These are phyloP conservation scores for Sclerotinia trifoliorum DNA, from an alignment of 2,329 filamentous ascomycete species.

Conservation along the genomic window DNA sequence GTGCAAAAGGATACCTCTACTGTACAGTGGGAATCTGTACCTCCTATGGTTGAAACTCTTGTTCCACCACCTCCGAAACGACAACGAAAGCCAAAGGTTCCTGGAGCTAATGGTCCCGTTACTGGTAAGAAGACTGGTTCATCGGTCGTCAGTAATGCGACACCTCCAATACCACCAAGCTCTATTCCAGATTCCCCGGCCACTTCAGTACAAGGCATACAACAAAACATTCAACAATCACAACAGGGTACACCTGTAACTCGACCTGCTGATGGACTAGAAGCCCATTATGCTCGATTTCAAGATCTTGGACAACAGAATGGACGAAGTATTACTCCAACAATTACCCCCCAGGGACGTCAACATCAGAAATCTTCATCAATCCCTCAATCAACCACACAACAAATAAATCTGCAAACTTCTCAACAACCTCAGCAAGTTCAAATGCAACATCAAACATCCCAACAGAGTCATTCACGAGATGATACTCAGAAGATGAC, in stretches of 20 bases:
- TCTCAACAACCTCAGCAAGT: slow-evolving; percentile 20
- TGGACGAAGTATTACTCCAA: slow-evolving; percentile 34
- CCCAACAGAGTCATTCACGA: slow-evolving; percentile 33
- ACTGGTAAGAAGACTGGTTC: slow-evolving; percentile 32
- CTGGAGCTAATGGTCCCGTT: slow-evolving; percentile 32
- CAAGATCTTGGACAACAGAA: slow-evolving; percentile 35
- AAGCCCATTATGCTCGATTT: slow-evolving; percentile 40
- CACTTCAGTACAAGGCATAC: slow-evolving; percentile 30
- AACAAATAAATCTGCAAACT: slow-evolving; percentile 29
- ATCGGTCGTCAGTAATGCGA: slow-evolving; percentile 35
- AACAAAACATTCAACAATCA: background rate
- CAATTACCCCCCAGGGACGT: slow-evolving; percentile 32
- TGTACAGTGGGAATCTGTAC: slow-evolving; percentile 35
- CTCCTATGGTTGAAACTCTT: slow-evolving; percentile 28
- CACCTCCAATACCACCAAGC: slow-evolving; percentile 35
- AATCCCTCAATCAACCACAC: slow-evolving; percentile 34
- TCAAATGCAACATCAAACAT: slow-evolving; percentile 33
- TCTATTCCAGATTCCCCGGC: slow-evolving; percentile 37
- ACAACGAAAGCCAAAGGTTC: slow-evolving; percentile 42
- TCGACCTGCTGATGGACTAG: slow-evolving; percentile 38
- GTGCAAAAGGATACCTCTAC: slow-evolving; percentile 29
- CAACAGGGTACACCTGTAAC: slow-evolving; percentile 29
- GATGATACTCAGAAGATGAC: slow-evolving; percentile 32
- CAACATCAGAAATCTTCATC: slow-evolving; percentile 33
- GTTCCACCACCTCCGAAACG: slow-evolving; percentile 43